A percentile compares a stretch with the other conserved stretches of the same genome.
phyloP scores from a whole-genome alignment of 306 rosid species.

The Vigna angularis region DNA sequence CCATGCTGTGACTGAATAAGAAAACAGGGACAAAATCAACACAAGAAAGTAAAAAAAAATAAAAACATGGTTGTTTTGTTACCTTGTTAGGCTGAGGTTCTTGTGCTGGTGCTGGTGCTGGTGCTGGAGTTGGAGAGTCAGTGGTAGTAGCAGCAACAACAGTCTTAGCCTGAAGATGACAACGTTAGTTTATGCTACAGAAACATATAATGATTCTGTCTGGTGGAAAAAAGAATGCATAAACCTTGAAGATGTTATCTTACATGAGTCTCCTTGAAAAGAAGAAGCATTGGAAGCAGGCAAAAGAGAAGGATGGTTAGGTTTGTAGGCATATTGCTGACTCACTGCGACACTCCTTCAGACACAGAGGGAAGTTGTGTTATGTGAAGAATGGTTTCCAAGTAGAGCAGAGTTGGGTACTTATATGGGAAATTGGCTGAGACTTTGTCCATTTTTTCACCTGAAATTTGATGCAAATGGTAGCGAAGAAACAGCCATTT shows the following conservation, averaged over 20 bases:
- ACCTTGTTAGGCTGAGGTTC: constrained; percentile 33
- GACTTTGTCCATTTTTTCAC: constrained; percentile 18
- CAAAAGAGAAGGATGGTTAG: constrained; percentile 14
- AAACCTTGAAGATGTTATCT: constrained; percentile 4
- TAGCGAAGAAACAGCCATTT: neutral
- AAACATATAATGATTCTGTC: too few relatives aligned
- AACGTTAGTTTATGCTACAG: too few relatives aligned
- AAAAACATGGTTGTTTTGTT: neutral
- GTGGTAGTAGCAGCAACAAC: neutral
- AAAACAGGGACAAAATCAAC: neutral
- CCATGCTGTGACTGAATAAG: constrained; percentile 54
- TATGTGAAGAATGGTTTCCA: neutral
- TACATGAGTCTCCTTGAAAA: constrained; percentile 56
- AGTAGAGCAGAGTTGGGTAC: neutral
- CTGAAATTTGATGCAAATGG: constrained; percentile 23
- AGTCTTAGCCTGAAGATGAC: constrained; percentile 39
- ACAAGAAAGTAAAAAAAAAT: neutral
- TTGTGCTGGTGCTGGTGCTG: neutral
- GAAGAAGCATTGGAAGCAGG: constrained; percentile 33
- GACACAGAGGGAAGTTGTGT: constrained; percentile 10
- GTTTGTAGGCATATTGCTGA: constrained; percentile 48
- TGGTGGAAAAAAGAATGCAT: too few relatives aligned
- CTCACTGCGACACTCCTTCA: neutral
- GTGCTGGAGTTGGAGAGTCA: constrained; percentile 20
- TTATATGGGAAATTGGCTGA: constrained; percentile 35